Base-by-base conservation (phyloP, 495 filamentous ascomycete species). In the Filosporella fistucella region DNA sequence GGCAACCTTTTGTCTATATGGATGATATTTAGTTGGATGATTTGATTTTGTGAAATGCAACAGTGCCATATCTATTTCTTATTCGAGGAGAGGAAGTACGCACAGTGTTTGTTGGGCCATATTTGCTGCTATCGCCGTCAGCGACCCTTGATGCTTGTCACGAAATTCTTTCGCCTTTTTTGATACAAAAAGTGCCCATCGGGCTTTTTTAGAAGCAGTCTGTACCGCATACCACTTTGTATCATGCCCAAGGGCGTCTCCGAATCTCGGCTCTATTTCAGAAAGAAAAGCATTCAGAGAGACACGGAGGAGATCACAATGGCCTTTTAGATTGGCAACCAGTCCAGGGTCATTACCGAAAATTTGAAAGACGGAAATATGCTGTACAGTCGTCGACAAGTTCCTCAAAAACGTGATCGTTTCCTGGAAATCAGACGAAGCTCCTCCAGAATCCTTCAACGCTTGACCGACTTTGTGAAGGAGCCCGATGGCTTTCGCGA, bases 381-480 rank as follows among this genome's bases (percentile, higher is more conserved):
- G 28, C 28, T 30, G n/a, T 8, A 30, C 8, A 8, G 28, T 30
- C 28, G 8, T 30, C n/a, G 28, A 8, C n/a, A 30, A n/a, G n/a
- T 8, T 30, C n/a, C n/a, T n/a, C 8, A 30, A n/a, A n/a, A 30
- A 49, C 10, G 16, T 4, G 24, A 33, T 25, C 4, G 7, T 5
- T 2, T 42, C 36, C 34, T 44, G 48, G 33, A 20, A 51, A 6
- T 45, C 32, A 33, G 28, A 36, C n/a, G 48, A 23, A 16, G 48
- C 48, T 28, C 48, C 40, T 17, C 30, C 39, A 1, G 48, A 16
- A 16, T 39, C 33, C 14, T 51, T 39, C 18, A 51, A 33, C 7
- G 48, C 48, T 5, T 10, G 11, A 13, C 9, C 48, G 23, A 45
- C 22, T 17, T 28, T 35, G 32, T 18, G 13, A 9, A 51, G 28